Conservation (phyloP, 768 basidiomycete species). For the Tylopilus vinaceipallidus region DNA sequence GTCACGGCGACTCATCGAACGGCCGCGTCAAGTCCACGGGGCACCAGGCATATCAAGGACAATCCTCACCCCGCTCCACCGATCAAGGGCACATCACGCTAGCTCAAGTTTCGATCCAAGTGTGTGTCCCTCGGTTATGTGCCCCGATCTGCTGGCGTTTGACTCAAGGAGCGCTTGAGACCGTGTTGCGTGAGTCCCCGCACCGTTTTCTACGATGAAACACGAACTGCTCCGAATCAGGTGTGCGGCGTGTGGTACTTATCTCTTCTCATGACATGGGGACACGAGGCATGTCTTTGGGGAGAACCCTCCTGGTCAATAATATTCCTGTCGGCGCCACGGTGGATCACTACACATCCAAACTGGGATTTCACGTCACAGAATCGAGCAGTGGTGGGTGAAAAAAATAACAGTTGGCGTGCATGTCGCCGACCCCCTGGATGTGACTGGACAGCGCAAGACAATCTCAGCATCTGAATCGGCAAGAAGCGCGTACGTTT, state of each 20-base stretch:
- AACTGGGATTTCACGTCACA: neutral
- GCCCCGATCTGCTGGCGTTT: conserved; percentile 11
- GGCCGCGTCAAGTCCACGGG: conserved; percentile 35
- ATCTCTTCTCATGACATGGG: conserved; percentile 12
- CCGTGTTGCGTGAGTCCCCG: neutral
- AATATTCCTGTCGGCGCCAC: neutral
- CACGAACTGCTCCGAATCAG: conserved; percentile 3
- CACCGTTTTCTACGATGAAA: conserved; percentile 15
- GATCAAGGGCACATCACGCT: conserved; percentile 37
- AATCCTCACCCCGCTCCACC: conserved; percentile 17
- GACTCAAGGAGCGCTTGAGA: conserved; percentile 3
- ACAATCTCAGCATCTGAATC: conserved; percentile 9
- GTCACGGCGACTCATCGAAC: conserved; percentile 39
- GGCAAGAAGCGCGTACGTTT: conserved; percentile 3
- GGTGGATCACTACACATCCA: neutral
- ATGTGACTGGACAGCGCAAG: no score
- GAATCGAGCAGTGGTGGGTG: neutral
- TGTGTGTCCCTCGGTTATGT: conserved; percentile 7
- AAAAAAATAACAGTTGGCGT: neutral
- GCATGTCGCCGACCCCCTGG: neutral
- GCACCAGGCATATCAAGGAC: conserved; percentile 31
- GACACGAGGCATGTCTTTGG: conserved; percentile 4
- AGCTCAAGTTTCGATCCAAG: conserved; percentile 10
- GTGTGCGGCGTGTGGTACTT: neutral
- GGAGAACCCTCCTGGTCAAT: conserved; percentile 1